These are phyloP conservation scores for Karstenula rhodostoma DNA, from an alignment of 2,329 filamentous ascomycete species.

Conservation along the genomic window DNA sequence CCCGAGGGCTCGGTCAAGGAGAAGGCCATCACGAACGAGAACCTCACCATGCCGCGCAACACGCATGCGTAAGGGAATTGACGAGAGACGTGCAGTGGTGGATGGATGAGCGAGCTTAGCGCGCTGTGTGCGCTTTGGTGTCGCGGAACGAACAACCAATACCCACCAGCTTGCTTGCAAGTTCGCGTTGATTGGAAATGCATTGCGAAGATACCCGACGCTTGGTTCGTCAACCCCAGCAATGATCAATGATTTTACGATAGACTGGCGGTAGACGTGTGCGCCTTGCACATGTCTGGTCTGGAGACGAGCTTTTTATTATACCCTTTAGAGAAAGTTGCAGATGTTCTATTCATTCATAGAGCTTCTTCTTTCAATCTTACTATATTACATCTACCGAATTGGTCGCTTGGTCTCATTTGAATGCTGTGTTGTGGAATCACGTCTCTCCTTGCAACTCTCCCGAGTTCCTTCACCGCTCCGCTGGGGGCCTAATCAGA, in stretches of 20 bases:
- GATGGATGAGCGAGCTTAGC: background rate
- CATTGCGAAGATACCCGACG: slow-evolving; percentile 13
- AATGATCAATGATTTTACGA: slow-evolving; percentile 12
- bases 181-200: slow-evolving; percentile 3
- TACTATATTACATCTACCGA: background rate
- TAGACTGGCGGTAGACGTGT: background rate
- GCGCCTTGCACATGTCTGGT: background rate
- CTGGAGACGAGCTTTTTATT: background rate
- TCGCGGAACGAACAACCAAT: background rate
- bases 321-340: slow-evolving; percentile 4
- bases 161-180: slow-evolving; percentile 2
- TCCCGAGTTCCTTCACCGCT: background rate
- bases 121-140: slow-evolving; percentile 6
- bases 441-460: background rate
- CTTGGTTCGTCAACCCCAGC: slow-evolving; percentile 8
- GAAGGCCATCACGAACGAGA: slow-evolving; percentile 5
- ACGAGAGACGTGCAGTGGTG: background rate
- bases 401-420: background rate
- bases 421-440: background rate
- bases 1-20: slow-evolving; percentile 2
- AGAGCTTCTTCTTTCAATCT: background rate
- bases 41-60: background rate
- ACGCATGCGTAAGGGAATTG: background rate
- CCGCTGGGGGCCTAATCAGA: background rate
- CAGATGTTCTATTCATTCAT: background rate